A percentile compares a stretch with the other conserved stretches of the same genome.
Evolutionary conservation across 192 early-diverging fungal genomes (phyloP).

Genomic region (Phlyctochytrium planicorne): DNA sequence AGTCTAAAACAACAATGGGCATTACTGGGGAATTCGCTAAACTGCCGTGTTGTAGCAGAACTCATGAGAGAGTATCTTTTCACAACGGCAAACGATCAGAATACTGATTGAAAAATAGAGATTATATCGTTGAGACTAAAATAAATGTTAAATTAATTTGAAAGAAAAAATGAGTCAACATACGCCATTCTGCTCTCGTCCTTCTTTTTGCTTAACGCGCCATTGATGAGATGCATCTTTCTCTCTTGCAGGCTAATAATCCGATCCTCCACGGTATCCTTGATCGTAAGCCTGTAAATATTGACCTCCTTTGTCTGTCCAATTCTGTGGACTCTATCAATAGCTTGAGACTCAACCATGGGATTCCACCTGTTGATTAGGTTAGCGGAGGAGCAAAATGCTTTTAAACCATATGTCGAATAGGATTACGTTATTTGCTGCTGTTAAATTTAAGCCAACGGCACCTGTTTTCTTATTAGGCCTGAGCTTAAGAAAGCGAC

Average conservation of each 20-base stretch:
- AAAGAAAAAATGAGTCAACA: too few species aligned
- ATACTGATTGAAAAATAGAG: too few species aligned
- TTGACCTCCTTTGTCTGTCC: constrained; percentile 41
- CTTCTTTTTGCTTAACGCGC: too few species aligned
- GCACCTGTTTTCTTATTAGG: too few species aligned
- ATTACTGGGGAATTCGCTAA: constrained; percentile 91
- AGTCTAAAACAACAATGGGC: constrained; percentile 75
- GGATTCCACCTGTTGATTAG: constrained; percentile 59
- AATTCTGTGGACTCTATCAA: constrained; percentile 63
- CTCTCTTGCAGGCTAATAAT: constrained; percentile 66
- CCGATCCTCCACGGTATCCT: constrained; percentile 68
- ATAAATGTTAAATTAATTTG: too few species aligned
- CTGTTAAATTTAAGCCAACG: constrained; percentile 42
- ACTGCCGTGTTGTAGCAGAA: constrained; percentile 74
- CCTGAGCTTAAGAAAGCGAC: too few species aligned
- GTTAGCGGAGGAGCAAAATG: neutral
- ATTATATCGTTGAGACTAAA: too few species aligned
- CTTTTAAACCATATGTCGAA: constrained; percentile 2
- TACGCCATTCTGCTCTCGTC: too few species aligned
- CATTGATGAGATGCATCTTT: too few species aligned
- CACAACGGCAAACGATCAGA: too few species aligned
- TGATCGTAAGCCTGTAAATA: constrained; percentile 63
- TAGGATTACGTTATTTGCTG: constrained; percentile 35
- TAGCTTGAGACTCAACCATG: constrained; percentile 59
- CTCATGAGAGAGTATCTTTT: constrained; percentile 51